phyloP scores from a whole-genome alignment of 2,329 filamentous ascomycete species.

The Daldinia sp. region DNA sequence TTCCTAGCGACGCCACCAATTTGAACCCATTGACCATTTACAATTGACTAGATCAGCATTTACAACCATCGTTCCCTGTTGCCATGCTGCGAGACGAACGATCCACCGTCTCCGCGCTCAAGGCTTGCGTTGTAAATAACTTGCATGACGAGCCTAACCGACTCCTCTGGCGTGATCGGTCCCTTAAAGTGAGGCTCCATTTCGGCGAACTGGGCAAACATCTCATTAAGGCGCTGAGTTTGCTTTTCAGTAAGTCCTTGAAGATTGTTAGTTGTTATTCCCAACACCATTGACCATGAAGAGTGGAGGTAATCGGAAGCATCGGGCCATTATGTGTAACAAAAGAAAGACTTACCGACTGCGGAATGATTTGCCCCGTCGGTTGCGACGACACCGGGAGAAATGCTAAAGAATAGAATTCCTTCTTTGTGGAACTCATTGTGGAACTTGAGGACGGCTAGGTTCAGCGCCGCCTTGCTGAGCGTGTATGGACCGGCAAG shows the following conservation, averaged over 20 bases:
- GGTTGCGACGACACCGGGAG: conserved; percentile 59
- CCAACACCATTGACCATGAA: too few relatives aligned
- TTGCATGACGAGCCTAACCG: conserved; percentile 30
- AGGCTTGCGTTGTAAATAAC: conserved; percentile 41
- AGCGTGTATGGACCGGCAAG: conserved; percentile 47
- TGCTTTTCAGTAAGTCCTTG: conserved; percentile 7
- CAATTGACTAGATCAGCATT: background rate
- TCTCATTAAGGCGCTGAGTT: conserved; percentile 5
- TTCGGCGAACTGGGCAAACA: conserved; percentile 24
- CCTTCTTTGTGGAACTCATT: conserved; percentile 58
- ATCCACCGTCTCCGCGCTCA: conserved; percentile 51
- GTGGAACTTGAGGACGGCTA: conserved; percentile 61
- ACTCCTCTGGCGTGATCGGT: conserved; percentile 35
- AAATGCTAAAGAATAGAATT: conserved; percentile 60
- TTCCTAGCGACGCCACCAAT: too few relatives aligned
- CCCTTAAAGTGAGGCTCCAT: conserved; percentile 42
- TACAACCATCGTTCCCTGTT: conserved; percentile 63
- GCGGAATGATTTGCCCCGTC: background rate
- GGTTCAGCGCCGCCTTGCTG: conserved; percentile 52
- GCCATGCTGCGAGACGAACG: conserved; percentile 62
- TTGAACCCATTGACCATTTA: background rate
- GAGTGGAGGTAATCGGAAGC: too few relatives aligned
- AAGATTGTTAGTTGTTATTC: too few relatives aligned
- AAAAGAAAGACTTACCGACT: too few relatives aligned
- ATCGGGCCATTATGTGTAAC: too few relatives aligned